Base-by-base conservation (phyloP, 768 basidiomycete genomes). In the Chalciporus chontae region DNA sequence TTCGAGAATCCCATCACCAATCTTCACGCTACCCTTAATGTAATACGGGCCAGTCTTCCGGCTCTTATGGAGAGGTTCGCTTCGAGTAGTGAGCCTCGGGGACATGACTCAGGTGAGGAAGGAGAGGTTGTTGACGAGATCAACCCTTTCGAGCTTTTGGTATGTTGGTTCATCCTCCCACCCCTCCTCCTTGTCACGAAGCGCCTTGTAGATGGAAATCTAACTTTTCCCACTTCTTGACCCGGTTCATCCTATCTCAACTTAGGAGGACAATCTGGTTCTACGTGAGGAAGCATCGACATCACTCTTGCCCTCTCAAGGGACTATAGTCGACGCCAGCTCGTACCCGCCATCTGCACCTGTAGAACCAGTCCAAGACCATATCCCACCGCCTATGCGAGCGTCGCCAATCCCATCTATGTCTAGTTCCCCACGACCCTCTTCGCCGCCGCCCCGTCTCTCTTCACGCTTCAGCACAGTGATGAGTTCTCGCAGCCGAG, bases 1-100 rank as follows among this genome's bases (percentile, higher is more conserved):
- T 58, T 83, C 69, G 57, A 78, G 59, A 45, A 79, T 59, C 59
- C 75, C 57, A 40, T 68, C 59, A 45, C 79, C 71, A 53, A 81
- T 57, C 31, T 68, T 69, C 51, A 80, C 73, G 67, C 76, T 66
- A 32, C 65, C 34, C 37, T 67, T 68, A 47, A 71, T 65, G 44
- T 59, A 64, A 59, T 69, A 54, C 58, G 63, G 27, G 67, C 59
- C 27, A 69, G 59, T 42, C 61, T 70, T 43, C 68, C 68, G 9
- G 61, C 59, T 15, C 40, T 70, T n/a, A 56, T 60, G 52, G 64
- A 64, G 47, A 56, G 62, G 39, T 47, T 62, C 27, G 43, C 50
- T 10, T 37, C 50, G 29, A 47, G 27, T 21, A 57, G 50, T 38
- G 56, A 44, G 26, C n/a, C 21, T 24, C 47, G 19, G 18, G 44